A percentile compares a stretch with the other conserved stretches of the same genome.
Conservation (phyloP, 2,329 filamentous ascomycete species). For the Didymellaceae sp. region DNA sequence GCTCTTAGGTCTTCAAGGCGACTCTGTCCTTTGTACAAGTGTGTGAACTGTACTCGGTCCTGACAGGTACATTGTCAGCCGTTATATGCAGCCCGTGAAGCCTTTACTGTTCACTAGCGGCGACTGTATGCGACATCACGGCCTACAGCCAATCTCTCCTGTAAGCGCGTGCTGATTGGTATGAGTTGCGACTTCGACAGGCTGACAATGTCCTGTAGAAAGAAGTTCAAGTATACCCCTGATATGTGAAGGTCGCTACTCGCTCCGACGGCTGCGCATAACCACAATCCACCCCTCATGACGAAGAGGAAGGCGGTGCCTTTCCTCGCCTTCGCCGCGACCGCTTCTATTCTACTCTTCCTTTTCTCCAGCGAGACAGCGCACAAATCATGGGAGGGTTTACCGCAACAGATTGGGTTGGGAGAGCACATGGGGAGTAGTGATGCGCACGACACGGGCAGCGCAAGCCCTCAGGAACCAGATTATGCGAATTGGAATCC, state of each 20-base stretch:
- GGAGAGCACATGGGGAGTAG: conserved; percentile 43
- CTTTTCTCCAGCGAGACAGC: conserved; percentile 46
- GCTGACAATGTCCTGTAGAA: conserved; percentile 2
- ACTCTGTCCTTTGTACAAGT: conserved; percentile 6
- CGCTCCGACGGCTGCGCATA: neutral
- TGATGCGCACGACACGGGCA: conserved; percentile 18
- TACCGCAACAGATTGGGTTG: conserved; percentile 51
- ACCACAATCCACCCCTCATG: conserved; percentile 20
- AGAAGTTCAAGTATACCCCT: neutral
- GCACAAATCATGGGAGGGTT: conserved; percentile 44
- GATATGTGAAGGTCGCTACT: neutral
- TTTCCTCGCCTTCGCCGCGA: conserved; percentile 37
- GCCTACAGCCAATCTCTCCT: conserved; percentile 10
- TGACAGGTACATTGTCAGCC: neutral
- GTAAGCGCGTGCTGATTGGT: conserved; percentile 8
- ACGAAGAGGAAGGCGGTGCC: conserved; percentile 40
- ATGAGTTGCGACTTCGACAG: neutral
- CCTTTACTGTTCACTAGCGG: conserved; percentile 4
- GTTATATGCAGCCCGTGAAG: conserved; percentile 1
- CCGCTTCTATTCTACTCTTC: conserved; percentile 48
- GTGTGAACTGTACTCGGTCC: neutral
- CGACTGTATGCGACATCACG: conserved; percentile 5
- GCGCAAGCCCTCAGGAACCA: conserved; percentile 28
- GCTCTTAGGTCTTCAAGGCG: neutral
- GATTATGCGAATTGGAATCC: conserved; percentile 49